These are phyloP conservation scores for Erodium moschatum DNA, from an alignment of 441 rosid genomes.

Conservation along the genomic window DNA sequence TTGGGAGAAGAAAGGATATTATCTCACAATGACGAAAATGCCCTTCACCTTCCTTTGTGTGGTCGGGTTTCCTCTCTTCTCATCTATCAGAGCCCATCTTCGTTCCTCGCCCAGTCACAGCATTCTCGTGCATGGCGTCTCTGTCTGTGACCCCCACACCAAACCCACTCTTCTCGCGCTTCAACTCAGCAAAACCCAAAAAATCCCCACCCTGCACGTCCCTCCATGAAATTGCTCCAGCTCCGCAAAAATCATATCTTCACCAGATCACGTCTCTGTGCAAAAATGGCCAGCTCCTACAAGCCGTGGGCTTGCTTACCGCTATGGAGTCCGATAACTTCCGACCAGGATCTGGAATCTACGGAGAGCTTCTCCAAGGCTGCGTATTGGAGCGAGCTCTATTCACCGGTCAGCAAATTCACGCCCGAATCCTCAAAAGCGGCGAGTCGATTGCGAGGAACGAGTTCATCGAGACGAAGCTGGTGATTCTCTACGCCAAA, in stretches of 20 bases:
- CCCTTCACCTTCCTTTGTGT: no score
- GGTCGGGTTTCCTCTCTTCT: no score
- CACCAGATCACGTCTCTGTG: slow-evolving; percentile 43
- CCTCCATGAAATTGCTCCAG: no score
- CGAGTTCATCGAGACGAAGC: slow-evolving; percentile 59
- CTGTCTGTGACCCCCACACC: slow-evolving; percentile 33
- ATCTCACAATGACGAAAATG: no score
- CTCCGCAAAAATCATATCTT: slow-evolving; percentile 31
- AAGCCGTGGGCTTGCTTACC: slow-evolving; percentile 44
- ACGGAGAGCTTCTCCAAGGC: slow-evolving; percentile 64
- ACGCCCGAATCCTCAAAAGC: slow-evolving; percentile 55
- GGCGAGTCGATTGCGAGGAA: slow-evolving; percentile 46
- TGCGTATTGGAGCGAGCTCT: slow-evolving; percentile 53
- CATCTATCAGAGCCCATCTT: no score
- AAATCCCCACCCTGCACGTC: not conserved
- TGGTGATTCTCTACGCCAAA: slow-evolving; percentile 57
- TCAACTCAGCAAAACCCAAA: slow-evolving; percentile 16
- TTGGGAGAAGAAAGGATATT: no score
- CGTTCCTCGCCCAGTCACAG: no score
- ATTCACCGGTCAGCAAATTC: slow-evolving; percentile 57
- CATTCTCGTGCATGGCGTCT: slow-evolving; percentile 44
- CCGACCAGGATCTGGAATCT: slow-evolving; percentile 47
- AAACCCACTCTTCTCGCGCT: slow-evolving; percentile 15
- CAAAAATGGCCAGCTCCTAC: slow-evolving; percentile 44
- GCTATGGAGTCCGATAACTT: slow-evolving; percentile 38